These are phyloP conservation scores for Xylariaceae sp. DNA, from an alignment of 2,329 filamentous ascomycete genomes.

Conservation along the genomic window DNA sequence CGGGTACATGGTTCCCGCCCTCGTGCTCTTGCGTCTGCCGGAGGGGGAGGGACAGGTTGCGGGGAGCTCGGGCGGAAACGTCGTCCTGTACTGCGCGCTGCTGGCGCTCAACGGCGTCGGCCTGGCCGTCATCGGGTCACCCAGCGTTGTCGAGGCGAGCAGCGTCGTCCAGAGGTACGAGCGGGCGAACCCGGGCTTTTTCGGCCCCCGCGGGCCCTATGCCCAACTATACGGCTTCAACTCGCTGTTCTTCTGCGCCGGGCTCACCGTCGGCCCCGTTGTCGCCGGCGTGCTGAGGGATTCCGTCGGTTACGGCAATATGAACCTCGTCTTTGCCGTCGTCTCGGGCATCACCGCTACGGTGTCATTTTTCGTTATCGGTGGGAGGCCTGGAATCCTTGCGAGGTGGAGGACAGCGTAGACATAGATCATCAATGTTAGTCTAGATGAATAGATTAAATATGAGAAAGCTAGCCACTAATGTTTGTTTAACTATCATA, in stretches of 20 bases:
- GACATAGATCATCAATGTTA: too few species aligned
- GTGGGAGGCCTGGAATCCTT: constrained; percentile 42
- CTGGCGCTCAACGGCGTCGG: constrained; percentile 52
- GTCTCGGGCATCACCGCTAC: constrained; percentile 48
- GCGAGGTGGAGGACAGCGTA: background rate
- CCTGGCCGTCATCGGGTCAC: constrained; percentile 55
- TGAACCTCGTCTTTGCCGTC: constrained; percentile 54
- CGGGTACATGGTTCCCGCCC: constrained; percentile 60
- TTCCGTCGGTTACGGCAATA: constrained; percentile 58
- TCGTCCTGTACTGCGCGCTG: constrained; percentile 32
- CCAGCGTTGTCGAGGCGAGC: constrained; percentile 60
- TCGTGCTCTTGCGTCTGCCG: constrained; percentile 60
- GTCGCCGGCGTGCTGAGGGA: constrained; percentile 56
- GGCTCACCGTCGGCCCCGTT: constrained; percentile 62
- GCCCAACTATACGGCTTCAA: constrained; percentile 68
- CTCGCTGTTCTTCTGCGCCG: constrained; percentile 63
- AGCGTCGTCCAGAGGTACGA: constrained; percentile 58
- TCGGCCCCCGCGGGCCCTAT: constrained; percentile 60
- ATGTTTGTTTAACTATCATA: too few species aligned
- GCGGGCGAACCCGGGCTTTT: constrained; percentile 56
- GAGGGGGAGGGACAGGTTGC: constrained; percentile 46
- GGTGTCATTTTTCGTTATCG: constrained; percentile 49
- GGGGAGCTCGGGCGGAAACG: constrained; percentile 11
- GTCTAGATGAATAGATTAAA: too few species aligned
- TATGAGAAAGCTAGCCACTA: too few species aligned